Evolutionary conservation across 108 stramenopile species (phyloP).

Genomic region (Skeletonema grethae): DNA sequence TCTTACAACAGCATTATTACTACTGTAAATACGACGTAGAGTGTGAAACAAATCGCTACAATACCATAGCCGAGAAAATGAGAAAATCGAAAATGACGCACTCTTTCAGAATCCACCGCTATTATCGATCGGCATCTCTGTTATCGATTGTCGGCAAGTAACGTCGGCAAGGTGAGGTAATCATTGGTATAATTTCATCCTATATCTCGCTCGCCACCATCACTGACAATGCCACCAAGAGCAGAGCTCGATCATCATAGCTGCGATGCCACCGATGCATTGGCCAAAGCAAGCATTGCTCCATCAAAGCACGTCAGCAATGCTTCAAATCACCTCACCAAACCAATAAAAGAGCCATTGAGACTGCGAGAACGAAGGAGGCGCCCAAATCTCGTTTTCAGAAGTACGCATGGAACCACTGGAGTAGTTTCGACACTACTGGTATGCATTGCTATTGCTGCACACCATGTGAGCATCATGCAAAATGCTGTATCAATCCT

Average conservation of each 20-base stretch:
- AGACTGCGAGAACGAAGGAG: neutral
- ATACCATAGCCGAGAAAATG: too few species aligned
- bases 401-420: conserved; percentile 11
- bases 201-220: too few species aligned
- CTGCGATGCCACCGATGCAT: neutral
- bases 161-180: too few species aligned
- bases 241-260: neutral
- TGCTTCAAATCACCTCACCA: neutral
- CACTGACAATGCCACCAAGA: neutral
- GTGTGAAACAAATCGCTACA: too few species aligned
- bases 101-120: too few species aligned
- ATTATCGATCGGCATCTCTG: too few species aligned
- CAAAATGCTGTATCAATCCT: neutral
- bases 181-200: too few species aligned
- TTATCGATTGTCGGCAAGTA: too few species aligned
- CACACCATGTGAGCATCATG: neutral
- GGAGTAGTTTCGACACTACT: conserved; percentile 10
- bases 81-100: too few species aligned
- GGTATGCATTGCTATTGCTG: conserved; percentile 15
- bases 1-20: too few species aligned
- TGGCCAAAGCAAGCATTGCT: neutral
- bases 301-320: neutral
- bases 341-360: neutral
- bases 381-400: conserved; percentile 8
- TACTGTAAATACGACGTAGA: too few species aligned